Percentiles rank a stretch among this genome's conserved stretches.
Conservation (phyloP, 192 early-diverging fungal genomes). For the Backusella liffmaniae region DNA sequence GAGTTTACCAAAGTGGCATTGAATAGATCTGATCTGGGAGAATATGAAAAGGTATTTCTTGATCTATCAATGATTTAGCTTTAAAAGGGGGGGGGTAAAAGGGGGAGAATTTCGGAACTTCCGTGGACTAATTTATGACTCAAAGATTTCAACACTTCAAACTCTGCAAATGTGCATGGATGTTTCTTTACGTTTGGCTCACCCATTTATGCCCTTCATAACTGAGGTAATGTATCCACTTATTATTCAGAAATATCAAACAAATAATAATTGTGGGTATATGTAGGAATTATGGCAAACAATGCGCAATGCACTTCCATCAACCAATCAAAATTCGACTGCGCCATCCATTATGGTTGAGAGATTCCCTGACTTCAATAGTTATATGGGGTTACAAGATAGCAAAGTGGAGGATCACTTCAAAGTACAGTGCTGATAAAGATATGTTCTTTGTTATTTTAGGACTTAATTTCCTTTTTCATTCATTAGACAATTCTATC, state of each 20-base stretch:
- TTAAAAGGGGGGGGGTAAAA: neutral
- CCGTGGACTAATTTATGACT: neutral
- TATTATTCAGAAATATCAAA: neutral
- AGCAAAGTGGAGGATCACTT: slow-evolving; percentile 46
- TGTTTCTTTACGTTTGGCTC: slow-evolving; percentile 73
- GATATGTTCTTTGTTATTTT: neutral
- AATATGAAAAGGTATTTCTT: slow-evolving; percentile 49
- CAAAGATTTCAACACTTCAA: slow-evolving; percentile 39
- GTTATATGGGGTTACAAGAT: slow-evolving; percentile 37
- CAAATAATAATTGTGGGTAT: neutral
- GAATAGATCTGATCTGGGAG: slow-evolving; percentile 51
- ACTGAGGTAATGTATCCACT: slow-evolving; percentile 72
- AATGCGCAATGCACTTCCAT: slow-evolving; percentile 26
- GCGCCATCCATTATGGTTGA: slow-evolving; percentile 47
- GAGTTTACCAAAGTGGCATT: slow-evolving; percentile 84
- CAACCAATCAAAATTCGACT: neutral
- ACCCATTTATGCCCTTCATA: slow-evolving; percentile 98
- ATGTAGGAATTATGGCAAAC: slow-evolving; percentile 60
- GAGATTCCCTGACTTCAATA: slow-evolving; percentile 36
- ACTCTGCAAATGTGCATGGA: slow-evolving; percentile 74
- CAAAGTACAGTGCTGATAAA: slow-evolving; percentile 30
- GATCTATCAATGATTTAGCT: neutral
- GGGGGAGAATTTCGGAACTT: neutral
- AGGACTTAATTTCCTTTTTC: slow-evolving; percentile 2
- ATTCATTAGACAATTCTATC: slow-evolving; percentile 36